Evolutionary conservation across 768 basidiomycete species (phyloP), one percentile per base, ranked within the genome.

Genomic region (Tubosaeta brunneosetosa): DNA sequence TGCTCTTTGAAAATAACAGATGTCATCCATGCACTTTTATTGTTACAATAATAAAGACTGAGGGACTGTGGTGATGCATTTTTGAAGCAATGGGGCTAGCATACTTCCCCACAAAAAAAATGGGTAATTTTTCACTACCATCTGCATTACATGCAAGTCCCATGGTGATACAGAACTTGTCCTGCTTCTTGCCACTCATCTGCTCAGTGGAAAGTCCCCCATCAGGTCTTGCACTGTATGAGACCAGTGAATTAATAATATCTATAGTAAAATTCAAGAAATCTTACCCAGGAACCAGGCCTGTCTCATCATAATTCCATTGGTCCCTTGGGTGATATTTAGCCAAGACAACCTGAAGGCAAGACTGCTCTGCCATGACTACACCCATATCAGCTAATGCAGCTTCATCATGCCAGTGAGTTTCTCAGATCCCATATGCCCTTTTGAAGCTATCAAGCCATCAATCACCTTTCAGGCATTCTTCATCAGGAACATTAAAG

Each of bases 41-140:
- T 51, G 43, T 38, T 34, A 2, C 11, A 4, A 8, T 51, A 51
- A 17, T 51, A 25, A n/a, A 51, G 13, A 8, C 34, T 34, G 26
- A 11, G 42, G 2, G 33, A 11, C 7, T 32, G 2, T 26, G 33
- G 34, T 7, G 34, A n/a, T 3, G 1, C 12, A 3, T 38, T 3
- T 14, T 44, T 37, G 55, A 75, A 76, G 40, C 63, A 64, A 0
- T 58, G 62, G 9, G 74, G 74, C 29, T 64, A 57, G 17, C 56
- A 59, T 4, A 57, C 45, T 64, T 71, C 10, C 74, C 71, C 58
- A 76, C 75, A 53, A 63, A 69, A 22, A 76, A 49, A 3, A 57
- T 37, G 1, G 55, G 53, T 6, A 70, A 51, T 49, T 71, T 70
- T 49, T 74, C 71, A 32, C 63, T 19, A 65, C 69, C 44, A 14